A percentile compares a stretch with the other conserved stretches of the same genome.
Conservation (phyloP, 495 filamentous ascomycete genomes). For the Glarea lozoyensis region DNA sequence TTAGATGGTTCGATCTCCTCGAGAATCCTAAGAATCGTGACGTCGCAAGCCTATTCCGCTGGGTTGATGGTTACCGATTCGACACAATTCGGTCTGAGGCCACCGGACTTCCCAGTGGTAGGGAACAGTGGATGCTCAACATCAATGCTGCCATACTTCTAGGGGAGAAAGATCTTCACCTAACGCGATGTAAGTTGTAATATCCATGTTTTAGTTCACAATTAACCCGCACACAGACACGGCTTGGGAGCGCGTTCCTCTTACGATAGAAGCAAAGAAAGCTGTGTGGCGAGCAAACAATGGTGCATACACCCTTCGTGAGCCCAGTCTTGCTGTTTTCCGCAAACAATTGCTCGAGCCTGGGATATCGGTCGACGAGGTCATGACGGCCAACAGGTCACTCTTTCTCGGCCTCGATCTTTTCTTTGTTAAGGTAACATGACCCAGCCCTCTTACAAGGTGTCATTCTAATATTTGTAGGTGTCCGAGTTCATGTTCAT, state of each 20-base stretch:
- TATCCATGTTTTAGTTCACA: neutral
- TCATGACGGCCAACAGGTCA: conserved; percentile 17
- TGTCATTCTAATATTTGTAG: conserved; percentile 28
- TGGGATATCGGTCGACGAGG: conserved; percentile 3
- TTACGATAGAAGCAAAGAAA: conserved; percentile 35
- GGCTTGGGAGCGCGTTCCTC: conserved; percentile 54
- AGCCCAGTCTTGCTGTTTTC: conserved; percentile 19
- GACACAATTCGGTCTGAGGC: conserved; percentile 42
- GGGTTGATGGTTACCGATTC: conserved; percentile 41
- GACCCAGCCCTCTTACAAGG: neutral
- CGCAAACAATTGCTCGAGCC: conserved; percentile 7
- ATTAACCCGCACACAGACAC: conserved; percentile 38
- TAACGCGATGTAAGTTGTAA: conserved; percentile 57
- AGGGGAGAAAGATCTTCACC: conserved; percentile 64
- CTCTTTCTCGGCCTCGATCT: conserved; percentile 48
- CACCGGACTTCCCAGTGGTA: conserved; percentile 34
- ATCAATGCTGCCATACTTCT: conserved; percentile 66
- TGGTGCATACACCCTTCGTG: conserved; percentile 35
- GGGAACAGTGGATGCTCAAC: conserved; percentile 70
- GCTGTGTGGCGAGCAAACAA: conserved; percentile 40
- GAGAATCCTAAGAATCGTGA: conserved; percentile 37
- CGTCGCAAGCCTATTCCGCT: conserved; percentile 39
- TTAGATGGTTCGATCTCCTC: conserved; percentile 43
- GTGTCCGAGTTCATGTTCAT: conserved; percentile 68
- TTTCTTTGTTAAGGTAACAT: conserved; percentile 67